Evolutionary conservation across 2,329 filamentous ascomycete species (phyloP).

Genomic region (Aureobasidium zeae): DNA sequence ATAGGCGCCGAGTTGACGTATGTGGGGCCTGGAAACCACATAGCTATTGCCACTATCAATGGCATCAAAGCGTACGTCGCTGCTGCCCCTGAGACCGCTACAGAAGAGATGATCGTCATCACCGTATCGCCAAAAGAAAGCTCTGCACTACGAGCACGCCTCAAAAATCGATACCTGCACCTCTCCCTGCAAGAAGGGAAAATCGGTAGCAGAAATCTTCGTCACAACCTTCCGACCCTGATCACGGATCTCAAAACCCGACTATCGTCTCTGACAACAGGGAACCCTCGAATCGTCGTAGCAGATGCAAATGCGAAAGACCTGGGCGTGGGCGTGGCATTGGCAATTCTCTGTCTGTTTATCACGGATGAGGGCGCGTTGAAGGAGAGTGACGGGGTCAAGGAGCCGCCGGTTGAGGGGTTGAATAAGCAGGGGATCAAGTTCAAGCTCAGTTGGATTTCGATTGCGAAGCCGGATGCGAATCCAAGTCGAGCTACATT

Average conservation of each 20-base stretch:
- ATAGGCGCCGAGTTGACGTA: slow-evolving; percentile 25
- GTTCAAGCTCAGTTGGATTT: slow-evolving; percentile 69
- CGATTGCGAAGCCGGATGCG: slow-evolving; percentile 65
- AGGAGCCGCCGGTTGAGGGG: background rate
- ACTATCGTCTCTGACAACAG: slow-evolving; percentile 4
- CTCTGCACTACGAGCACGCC: slow-evolving; percentile 19
- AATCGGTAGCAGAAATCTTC: slow-evolving; percentile 72
- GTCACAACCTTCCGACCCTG: slow-evolving; percentile 57
- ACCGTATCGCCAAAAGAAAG: slow-evolving; percentile 12
- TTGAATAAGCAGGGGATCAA: slow-evolving; percentile 62
- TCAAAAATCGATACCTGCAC: slow-evolving; percentile 42
- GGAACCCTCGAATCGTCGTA: slow-evolving; percentile 7
- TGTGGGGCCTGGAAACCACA: slow-evolving; percentile 33
- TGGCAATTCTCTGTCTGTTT: slow-evolving; percentile 67
- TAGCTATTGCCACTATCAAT: slow-evolving; percentile 35
- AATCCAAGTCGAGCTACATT: slow-evolving; percentile 79
- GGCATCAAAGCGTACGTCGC: no score
- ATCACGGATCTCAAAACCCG: slow-evolving; percentile 42
- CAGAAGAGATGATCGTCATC: slow-evolving; percentile 30
- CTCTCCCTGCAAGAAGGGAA: slow-evolving; percentile 65
- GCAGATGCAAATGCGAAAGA: slow-evolving; percentile 60
- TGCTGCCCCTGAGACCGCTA: slow-evolving; percentile 30
- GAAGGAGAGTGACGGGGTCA: background rate
- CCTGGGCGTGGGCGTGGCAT: slow-evolving; percentile 64
- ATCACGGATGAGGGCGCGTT: slow-evolving; percentile 54